Percentiles rank a stretch among this genome's conserved stretches.
These are phyloP conservation scores for Teratosphaeria nubilosa DNA, from an alignment of 2,329 filamentous ascomycete genomes.

Conservation along the genomic window DNA sequence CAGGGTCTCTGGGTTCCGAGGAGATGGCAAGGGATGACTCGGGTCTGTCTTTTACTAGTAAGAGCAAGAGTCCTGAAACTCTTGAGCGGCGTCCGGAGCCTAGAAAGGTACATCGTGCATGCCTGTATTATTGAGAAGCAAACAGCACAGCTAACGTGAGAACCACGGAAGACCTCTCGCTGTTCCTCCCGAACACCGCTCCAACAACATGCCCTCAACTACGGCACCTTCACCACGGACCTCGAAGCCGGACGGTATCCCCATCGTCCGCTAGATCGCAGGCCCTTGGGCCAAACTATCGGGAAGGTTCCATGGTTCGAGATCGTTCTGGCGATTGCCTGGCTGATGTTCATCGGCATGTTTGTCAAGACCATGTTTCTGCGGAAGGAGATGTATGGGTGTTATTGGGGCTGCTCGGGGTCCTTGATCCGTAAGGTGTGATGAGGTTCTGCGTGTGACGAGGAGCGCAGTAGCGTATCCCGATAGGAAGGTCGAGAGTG, in stretches of 20 bases:
- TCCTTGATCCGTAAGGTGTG: background rate
- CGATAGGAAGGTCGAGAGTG: background rate
- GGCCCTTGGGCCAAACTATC: background rate
- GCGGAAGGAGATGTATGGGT: background rate
- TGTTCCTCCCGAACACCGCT: background rate
- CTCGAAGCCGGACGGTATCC: background rate
- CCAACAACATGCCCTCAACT: background rate
- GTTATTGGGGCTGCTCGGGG: background rate
- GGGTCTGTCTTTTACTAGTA: background rate
- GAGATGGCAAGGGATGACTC: background rate
- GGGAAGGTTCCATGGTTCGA: background rate
- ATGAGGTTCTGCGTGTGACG: background rate
- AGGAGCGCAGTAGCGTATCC: too few species aligned
- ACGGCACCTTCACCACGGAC: background rate
- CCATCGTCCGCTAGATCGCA: background rate
- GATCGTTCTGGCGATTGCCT: background rate
- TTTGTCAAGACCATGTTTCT: background rate
- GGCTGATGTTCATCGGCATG: background rate
- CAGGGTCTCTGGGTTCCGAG: background rate
- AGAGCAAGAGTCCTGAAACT: background rate
- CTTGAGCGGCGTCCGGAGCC: background rate
- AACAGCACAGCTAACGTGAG: background rate
- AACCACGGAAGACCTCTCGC: background rate
- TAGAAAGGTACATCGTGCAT: background rate
- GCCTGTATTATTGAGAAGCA: background rate